Percentiles rank a stretch among this genome's conserved stretches.
Evolutionary conservation across 192 early-diverging fungal species (phyloP).

Genomic region (Entomortierella lignicola): DNA sequence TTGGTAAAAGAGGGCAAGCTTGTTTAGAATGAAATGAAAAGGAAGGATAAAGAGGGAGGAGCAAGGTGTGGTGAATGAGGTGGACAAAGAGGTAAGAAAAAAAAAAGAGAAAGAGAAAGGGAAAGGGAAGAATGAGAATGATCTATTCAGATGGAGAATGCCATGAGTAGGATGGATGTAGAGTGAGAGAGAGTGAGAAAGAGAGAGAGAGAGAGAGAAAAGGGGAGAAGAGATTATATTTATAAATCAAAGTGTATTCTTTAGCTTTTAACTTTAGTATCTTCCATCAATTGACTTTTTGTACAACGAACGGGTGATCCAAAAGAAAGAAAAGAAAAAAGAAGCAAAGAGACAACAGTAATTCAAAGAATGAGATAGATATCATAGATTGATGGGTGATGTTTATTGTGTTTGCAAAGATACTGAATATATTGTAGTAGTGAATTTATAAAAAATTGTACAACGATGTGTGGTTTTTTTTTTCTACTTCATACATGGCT

Average conservation of each 20-base stretch:
- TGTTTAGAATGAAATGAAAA: background rate
- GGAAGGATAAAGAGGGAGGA: background rate
- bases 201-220: background rate
- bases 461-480: background rate
- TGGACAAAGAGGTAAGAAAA: background rate
- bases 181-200: background rate
- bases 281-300: no score
- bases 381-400: no score
- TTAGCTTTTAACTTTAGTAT: no score
- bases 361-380: no score
- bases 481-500: background rate
- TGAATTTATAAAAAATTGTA: background rate
- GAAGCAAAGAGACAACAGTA: no score
- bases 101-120: background rate
- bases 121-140: conserved; percentile 3
- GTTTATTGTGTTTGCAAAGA: no score
- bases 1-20: no score
- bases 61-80: background rate
- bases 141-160: conserved; percentile 1
- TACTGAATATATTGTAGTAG: no score
- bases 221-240: background rate
- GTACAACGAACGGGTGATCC: no score
- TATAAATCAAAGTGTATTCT: no score
- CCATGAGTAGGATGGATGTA: background rate
- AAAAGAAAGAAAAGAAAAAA: no score